A percentile compares a stretch with the other conserved stretches of the same genome.
Evolutionary conservation across 2,329 filamentous ascomycete genomes (phyloP).

Genomic region (Talaromyces sp.): DNA sequence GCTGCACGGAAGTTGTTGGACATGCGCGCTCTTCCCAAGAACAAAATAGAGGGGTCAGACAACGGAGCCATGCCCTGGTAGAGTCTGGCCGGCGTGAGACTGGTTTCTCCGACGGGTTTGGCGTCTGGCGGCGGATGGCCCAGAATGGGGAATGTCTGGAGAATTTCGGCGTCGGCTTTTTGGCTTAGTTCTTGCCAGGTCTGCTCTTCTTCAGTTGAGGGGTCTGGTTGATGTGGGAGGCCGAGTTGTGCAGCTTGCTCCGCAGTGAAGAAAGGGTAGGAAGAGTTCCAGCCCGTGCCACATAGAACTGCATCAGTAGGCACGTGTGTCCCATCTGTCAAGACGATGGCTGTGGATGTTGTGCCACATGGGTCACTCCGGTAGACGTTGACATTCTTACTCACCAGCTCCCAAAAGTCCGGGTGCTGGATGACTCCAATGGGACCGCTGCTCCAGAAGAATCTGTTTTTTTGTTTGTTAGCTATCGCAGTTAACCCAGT

Average conservation of each 20-base stretch:
- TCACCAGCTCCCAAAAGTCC: slow-evolving; percentile 4
- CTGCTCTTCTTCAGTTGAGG: background rate
- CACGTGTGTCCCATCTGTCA: background rate
- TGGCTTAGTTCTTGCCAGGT: background rate
- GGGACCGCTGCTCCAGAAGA: slow-evolving; percentile 7
- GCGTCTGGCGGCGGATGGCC: background rate
- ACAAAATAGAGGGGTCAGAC: background rate
- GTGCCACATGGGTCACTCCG: slow-evolving; percentile 5
- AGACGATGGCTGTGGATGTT: background rate
- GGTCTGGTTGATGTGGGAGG: background rate
- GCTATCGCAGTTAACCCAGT: background rate
- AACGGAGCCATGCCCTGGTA: slow-evolving; percentile 3
- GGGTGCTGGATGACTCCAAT: slow-evolving; percentile 4
- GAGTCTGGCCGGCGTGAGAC: background rate
- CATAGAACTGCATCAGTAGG: background rate
- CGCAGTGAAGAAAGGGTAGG: slow-evolving; percentile 2
- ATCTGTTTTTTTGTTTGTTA: slow-evolving; percentile 1
- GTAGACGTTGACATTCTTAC: slow-evolving; percentile 3
- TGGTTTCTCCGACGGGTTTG: background rate
- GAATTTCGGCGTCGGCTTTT: background rate
- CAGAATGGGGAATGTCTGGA: slow-evolving; percentile 2
- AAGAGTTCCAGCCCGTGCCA: slow-evolving; percentile 3
- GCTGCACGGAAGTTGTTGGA: slow-evolving; percentile 5
- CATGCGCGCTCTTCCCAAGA: slow-evolving; percentile 1
- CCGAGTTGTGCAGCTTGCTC: slow-evolving; percentile 4